Evolutionary conservation across 2,329 filamentous ascomycete species (phyloP).

Genomic region (Plectosphaerella cucumerina): DNA sequence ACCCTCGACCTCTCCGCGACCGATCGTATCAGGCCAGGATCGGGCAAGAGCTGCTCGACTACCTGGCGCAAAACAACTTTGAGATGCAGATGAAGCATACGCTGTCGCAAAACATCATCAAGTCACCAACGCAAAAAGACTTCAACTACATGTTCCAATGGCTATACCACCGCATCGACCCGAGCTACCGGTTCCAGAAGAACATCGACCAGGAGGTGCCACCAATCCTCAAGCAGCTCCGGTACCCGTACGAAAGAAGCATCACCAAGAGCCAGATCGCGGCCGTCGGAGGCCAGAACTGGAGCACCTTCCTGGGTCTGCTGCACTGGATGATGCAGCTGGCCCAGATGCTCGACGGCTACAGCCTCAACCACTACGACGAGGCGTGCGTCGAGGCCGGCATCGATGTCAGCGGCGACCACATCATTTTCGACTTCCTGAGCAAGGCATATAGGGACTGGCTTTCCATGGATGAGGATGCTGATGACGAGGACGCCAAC

Average conservation of each 20-base stretch:
- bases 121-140: slow-evolving; percentile 94
- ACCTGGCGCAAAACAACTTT: slow-evolving; percentile 89
- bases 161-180: slow-evolving; percentile 94
- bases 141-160: slow-evolving; percentile 98
- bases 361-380: slow-evolving; percentile 73
- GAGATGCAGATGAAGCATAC: slow-evolving; percentile 97
- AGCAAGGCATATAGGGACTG: slow-evolving; percentile 89
- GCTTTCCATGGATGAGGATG: slow-evolving; percentile 87
- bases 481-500: slow-evolving; percentile 78
- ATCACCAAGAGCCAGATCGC: slow-evolving; percentile 96
- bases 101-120: slow-evolving; percentile 85
- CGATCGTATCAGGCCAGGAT: slow-evolving; percentile 75
- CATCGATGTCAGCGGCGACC: slow-evolving; percentile 81
- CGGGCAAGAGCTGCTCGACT: slow-evolving; percentile 86
- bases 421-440: slow-evolving; percentile 91
- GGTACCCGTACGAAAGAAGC: slow-evolving; percentile 91
- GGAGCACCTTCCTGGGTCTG: slow-evolving; percentile 89
- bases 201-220: slow-evolving; percentile 94
- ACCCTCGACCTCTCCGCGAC: slow-evolving; percentile 83
- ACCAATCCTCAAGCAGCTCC: slow-evolving; percentile 83
- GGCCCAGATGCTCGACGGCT: slow-evolving; percentile 87
- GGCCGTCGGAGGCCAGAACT: slow-evolving; percentile 94
- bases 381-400: slow-evolving; percentile 86
- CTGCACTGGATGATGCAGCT: slow-evolving; percentile 99
- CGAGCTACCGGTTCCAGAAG: slow-evolving; percentile 88